A percentile compares a stretch with the other conserved stretches of the same genome.
These are phyloP conservation scores for Phytophthora syringae DNA, from an alignment of 352 stramenopile genomes.

Conservation along the genomic window DNA sequence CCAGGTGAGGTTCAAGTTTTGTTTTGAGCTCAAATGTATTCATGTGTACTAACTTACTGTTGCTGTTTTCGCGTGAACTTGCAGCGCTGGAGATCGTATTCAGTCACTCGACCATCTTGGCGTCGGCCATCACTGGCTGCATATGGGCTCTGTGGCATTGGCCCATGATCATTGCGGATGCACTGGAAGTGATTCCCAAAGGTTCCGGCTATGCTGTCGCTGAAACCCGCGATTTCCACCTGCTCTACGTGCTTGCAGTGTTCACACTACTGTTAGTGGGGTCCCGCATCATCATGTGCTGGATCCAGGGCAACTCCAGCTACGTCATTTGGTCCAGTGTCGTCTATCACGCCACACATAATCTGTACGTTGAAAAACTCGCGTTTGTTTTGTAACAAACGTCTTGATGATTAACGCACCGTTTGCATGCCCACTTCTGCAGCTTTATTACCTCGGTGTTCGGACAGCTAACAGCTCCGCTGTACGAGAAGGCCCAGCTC, in stretches of 20 bases:
- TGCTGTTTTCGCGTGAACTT: too few species aligned
- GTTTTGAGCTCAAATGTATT: slow-evolving; percentile 10
- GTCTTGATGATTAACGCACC: not conserved
- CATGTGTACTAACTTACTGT: not conserved
- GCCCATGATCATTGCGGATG: slow-evolving; percentile 90
- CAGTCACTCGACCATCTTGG: slow-evolving; percentile 87
- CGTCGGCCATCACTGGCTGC: slow-evolving; percentile 83
- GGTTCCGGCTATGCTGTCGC: slow-evolving; percentile 83
- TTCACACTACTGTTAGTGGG: slow-evolving; percentile 85
- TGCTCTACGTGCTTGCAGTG: slow-evolving; percentile 79
- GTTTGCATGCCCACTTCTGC: not conserved
- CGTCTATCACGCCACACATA: slow-evolving; percentile 87
- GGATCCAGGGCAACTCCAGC: slow-evolving; percentile 89
- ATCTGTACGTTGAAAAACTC: slow-evolving; percentile 63
- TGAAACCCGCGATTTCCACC: slow-evolving; percentile 77
- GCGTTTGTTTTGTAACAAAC: not conserved
- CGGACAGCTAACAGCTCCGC: slow-evolving; percentile 81
- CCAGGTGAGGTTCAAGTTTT: slow-evolving; percentile 61
- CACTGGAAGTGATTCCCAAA: slow-evolving; percentile 70
- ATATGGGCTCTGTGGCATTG: slow-evolving; percentile 89
- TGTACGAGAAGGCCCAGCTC: slow-evolving; percentile 84
- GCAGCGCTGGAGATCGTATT: slow-evolving; percentile 88
- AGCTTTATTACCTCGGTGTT: slow-evolving; percentile 91
- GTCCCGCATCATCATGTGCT: slow-evolving; percentile 91
- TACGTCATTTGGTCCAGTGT: slow-evolving; percentile 91